A percentile compares a stretch with the other conserved stretches of the same genome.
Evolutionary conservation across 2,329 filamentous ascomycete species (phyloP).

Genomic region (Coniochaeta sp.): DNA sequence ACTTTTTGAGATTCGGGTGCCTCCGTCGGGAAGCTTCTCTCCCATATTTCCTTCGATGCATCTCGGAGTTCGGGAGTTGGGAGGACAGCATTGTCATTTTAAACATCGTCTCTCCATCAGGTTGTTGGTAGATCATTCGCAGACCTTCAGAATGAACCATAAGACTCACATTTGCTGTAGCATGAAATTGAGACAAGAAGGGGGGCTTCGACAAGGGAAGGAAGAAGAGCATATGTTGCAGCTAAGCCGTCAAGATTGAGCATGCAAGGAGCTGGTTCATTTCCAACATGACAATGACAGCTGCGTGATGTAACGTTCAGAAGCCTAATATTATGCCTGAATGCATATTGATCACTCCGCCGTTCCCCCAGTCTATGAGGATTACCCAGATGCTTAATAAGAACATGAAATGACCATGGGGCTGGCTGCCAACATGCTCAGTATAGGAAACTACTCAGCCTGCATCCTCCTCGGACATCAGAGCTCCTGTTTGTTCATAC

Average conservation of each 20-base stretch:
- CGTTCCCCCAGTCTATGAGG: not conserved
- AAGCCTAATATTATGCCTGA: not conserved
- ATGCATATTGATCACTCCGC: not conserved
- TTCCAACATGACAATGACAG: not conserved
- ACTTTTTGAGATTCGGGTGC: no score
- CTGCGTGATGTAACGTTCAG: not conserved
- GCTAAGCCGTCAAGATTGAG: not conserved
- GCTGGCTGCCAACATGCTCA: not conserved
- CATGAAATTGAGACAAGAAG: no score
- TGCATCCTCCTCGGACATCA: not conserved
- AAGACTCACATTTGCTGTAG: no score
- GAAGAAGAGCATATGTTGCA: not conserved
- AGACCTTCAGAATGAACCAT: no score
- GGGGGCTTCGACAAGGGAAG: not conserved
- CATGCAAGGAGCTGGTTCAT: no score
- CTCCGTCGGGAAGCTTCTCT: no score
- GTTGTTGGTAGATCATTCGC: no score
- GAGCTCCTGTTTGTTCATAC: conserved; percentile 5
- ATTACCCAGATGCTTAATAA: not conserved
- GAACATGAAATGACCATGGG: conserved; percentile 2
- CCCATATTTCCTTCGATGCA: no score
- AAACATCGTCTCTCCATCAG: no score
- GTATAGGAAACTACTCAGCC: not conserved
- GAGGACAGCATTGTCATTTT: no score
- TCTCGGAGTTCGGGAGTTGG: no score